These are phyloP conservation scores for Alternaria rosae DNA, from an alignment of 2,329 filamentous ascomycete species.

Conservation along the genomic window DNA sequence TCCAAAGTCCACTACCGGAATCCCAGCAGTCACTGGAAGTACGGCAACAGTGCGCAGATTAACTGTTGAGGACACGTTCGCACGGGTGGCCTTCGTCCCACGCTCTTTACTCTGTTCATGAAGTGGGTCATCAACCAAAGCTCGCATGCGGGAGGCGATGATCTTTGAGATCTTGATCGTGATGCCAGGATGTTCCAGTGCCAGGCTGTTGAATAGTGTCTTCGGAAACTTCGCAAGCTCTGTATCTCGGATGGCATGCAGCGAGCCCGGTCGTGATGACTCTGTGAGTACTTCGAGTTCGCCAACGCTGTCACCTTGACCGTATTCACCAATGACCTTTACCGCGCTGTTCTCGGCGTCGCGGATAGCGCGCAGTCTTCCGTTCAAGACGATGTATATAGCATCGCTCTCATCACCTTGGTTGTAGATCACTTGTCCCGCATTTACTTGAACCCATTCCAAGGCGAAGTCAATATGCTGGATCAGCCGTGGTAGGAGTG, in stretches of 20 bases:
- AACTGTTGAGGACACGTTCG: constrained; percentile 80
- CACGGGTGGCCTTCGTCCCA: constrained; percentile 62
- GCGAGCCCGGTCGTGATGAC: constrained; percentile 83
- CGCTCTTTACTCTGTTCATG: constrained; percentile 70
- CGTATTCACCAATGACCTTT: constrained; percentile 88
- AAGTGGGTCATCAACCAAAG: constrained; percentile 82
- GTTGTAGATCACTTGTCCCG: constrained; percentile 92
- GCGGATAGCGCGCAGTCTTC: constrained; percentile 82
- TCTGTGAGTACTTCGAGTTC: constrained; percentile 98
- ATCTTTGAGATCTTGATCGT: constrained; percentile 99
- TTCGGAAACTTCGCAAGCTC: constrained; percentile 96
- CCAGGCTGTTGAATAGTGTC: constrained; percentile 95
- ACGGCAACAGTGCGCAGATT: constrained; percentile 94
- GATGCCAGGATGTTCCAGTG: constrained; percentile 95
- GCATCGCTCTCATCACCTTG: constrained; percentile 96
- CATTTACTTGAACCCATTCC: constrained; percentile 97
- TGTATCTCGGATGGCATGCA: constrained; percentile 96
- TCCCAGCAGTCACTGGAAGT: constrained; percentile 86
- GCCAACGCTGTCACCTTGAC: constrained; percentile 96
- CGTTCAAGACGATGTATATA: constrained; percentile 97
- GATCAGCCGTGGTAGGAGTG: constrained; percentile 84
- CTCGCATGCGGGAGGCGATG: constrained; percentile 92
- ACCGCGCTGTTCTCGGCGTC: constrained; percentile 83
- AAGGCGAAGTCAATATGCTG: constrained; percentile 97
- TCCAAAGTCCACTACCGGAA: constrained; percentile 95